phyloP scores from a whole-genome alignment of 495 filamentous ascomycete genomes.

The Bathelium albidoporum region DNA sequence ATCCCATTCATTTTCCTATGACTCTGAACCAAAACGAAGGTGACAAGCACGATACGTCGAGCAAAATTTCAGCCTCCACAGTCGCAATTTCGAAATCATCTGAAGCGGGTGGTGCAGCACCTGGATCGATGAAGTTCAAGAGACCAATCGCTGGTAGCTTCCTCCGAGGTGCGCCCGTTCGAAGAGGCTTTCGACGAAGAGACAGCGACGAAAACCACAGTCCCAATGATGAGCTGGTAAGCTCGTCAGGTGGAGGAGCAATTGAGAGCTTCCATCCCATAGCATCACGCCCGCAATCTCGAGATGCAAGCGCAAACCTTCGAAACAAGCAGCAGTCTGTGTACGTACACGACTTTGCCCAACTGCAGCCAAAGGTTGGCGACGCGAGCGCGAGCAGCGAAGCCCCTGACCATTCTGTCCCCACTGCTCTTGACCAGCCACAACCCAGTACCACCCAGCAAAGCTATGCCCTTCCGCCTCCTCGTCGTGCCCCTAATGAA shows the following conservation, averaged over 20 bases:
- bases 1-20: not conserved
- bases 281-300: constrained; percentile 2
- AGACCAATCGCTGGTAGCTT: constrained; percentile 18
- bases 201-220: constrained; percentile 22
- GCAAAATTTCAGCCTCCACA: constrained; percentile 10
- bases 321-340: constrained; percentile 17
- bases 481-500: constrained; percentile 12
- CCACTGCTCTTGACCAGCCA: not conserved
- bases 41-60: constrained; percentile 5
- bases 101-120: constrained; percentile 13
- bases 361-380: not conserved
- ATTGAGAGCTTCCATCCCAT: constrained; percentile 13
- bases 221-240: constrained; percentile 14
- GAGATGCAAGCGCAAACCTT: constrained; percentile 14
- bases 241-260: constrained; percentile 1
- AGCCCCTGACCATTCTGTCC: not conserved
- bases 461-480: constrained; percentile 10
- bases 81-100: constrained; percentile 11
- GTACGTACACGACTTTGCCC: constrained; percentile 22
- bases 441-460: not conserved
- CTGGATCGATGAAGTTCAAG: constrained; percentile 19
- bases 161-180: constrained; percentile 17
- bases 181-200: constrained; percentile 20
- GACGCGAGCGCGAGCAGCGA: not conserved
- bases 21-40: not conserved